These are phyloP conservation scores for Candida namnaoensis DNA, from an alignment of 805 yeast genomes.

Conservation along the genomic window DNA sequence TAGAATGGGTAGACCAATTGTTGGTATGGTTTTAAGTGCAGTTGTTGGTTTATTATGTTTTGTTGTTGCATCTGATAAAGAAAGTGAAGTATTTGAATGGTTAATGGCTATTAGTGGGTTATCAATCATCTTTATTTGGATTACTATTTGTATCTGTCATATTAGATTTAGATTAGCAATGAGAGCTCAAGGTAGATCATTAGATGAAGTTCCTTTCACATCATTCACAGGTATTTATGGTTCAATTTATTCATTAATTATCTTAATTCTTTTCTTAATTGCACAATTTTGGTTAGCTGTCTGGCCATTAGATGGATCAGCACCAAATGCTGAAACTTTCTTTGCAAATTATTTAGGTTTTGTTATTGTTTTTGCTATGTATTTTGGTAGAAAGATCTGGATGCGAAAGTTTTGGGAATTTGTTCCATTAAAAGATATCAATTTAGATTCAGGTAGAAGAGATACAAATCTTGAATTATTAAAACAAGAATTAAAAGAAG, in stretches of 20 bases:
- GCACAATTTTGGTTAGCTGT: constrained; percentile 83
- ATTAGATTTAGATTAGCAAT: constrained; percentile 60
- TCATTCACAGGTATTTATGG: constrained; percentile 66
- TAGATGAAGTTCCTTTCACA: constrained; percentile 57
- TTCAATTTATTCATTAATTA: constrained; percentile 48
- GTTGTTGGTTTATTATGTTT: constrained; percentile 51
- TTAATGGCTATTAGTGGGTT: constrained; percentile 55
- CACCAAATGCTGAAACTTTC: constrained; percentile 23
- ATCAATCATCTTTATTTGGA: constrained; percentile 58
- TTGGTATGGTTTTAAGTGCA: constrained; percentile 41
- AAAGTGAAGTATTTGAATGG: constrained; percentile 56
- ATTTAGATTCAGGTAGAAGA: constrained; percentile 57
- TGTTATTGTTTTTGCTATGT: constrained; percentile 28
- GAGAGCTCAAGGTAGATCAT: constrained; percentile 54
- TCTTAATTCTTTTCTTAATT: constrained; percentile 52
- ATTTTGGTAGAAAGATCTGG: constrained; percentile 34
- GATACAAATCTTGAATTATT: constrained; percentile 48
- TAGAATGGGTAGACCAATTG: constrained; percentile 59
- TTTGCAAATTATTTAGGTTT: constrained; percentile 33
- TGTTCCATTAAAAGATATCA: constrained; percentile 40
- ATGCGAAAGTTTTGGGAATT: constrained; percentile 30
- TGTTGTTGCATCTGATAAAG: constrained; percentile 42
- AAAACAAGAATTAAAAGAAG: constrained; percentile 49
- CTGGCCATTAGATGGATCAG: constrained; percentile 48
- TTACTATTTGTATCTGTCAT: constrained; percentile 49